Conservation (phyloP, 2,329 filamentous ascomycete species). For the Apiospora hydei region DNA sequence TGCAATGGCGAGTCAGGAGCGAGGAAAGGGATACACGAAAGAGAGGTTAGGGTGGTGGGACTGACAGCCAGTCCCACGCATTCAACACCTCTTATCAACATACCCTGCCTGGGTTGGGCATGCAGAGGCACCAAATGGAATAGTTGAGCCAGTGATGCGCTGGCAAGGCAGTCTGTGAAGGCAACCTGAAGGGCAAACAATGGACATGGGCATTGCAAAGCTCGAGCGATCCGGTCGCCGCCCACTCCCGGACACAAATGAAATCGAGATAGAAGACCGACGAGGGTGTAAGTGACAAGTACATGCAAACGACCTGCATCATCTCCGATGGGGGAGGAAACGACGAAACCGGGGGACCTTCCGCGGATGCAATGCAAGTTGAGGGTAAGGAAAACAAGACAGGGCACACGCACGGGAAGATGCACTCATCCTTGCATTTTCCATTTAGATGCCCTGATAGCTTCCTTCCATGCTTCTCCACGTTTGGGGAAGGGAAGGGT, state of each 20-base stretch:
- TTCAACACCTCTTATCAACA: not conserved
- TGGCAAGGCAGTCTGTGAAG: constrained; percentile 4
- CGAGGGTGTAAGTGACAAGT: not conserved
- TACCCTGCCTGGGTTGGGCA: not conserved
- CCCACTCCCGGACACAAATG: not conserved
- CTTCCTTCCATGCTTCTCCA: not conserved
- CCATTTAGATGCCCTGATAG: too few species aligned
- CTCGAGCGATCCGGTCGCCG: not conserved
- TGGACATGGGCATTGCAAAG: not conserved
- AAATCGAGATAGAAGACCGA: not conserved
- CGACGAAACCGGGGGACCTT: not conserved
- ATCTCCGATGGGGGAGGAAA: not conserved
- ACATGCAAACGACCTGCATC: not conserved
- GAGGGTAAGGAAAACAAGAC: not conserved
- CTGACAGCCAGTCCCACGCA: not conserved
- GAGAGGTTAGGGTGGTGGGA: not conserved
- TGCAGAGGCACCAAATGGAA: not conserved
- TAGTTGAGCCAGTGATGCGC: not conserved
- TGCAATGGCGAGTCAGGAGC: not conserved
- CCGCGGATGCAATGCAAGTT: constrained; percentile 4
- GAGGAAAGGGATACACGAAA: not conserved
- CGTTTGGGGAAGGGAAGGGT: not conserved
- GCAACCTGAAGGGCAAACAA: constrained; percentile 10
- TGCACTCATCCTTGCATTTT: not conserved
- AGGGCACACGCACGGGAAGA: not conserved